Percentiles rank a stretch among this genome's conserved stretches.
Evolutionary conservation across 768 basidiomycete genomes (phyloP).

Genomic region (Candolleomyces eurysporus): DNA sequence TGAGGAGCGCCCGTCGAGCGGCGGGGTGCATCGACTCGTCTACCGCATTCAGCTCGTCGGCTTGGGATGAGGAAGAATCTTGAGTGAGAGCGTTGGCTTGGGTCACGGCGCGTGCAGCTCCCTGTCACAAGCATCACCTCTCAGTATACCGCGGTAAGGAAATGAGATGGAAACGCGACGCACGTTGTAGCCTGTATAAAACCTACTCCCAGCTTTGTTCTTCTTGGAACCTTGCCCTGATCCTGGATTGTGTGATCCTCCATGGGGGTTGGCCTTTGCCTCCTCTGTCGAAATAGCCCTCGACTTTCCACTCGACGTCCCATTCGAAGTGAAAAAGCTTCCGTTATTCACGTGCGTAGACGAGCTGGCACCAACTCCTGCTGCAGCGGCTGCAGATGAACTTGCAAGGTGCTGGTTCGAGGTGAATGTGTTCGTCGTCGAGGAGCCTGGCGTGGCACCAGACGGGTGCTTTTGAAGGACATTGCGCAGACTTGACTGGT

Average conservation of each 20-base stretch:
- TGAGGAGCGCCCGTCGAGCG: conserved; percentile 11
- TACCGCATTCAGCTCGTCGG: conserved; percentile 52
- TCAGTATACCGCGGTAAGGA: not conserved
- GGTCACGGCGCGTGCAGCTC: conserved; percentile 66
- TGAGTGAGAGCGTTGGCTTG: conserved; percentile 65
- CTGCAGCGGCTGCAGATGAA: too few relatives aligned
- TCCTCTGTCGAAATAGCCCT: too few relatives aligned
- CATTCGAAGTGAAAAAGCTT: too few relatives aligned
- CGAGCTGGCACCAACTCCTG: too few relatives aligned
- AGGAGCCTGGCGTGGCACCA: conserved; percentile 7
- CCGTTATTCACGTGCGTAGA: too few relatives aligned
- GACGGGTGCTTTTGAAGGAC: conserved; percentile 62
- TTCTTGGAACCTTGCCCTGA: conserved; percentile 68
- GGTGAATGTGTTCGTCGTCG: conserved; percentile 19
- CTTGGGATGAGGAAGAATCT: conserved; percentile 44
- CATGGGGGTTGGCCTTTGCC: conserved; percentile 8
- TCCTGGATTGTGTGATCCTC: conserved; percentile 54
- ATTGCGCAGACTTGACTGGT: conserved; percentile 71
- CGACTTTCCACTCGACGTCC: too few relatives aligned
- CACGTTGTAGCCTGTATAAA: conserved; percentile 68
- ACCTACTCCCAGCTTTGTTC: conserved; percentile 61
- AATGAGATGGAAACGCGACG: not conserved
- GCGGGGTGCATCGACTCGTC: conserved; percentile 35
- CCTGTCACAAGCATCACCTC: conserved; percentile 34
- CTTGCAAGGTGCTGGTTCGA: too few relatives aligned